Evolutionary conservation across 2,329 filamentous ascomycete species (phyloP).

Genomic region (Thelonectria olida): DNA sequence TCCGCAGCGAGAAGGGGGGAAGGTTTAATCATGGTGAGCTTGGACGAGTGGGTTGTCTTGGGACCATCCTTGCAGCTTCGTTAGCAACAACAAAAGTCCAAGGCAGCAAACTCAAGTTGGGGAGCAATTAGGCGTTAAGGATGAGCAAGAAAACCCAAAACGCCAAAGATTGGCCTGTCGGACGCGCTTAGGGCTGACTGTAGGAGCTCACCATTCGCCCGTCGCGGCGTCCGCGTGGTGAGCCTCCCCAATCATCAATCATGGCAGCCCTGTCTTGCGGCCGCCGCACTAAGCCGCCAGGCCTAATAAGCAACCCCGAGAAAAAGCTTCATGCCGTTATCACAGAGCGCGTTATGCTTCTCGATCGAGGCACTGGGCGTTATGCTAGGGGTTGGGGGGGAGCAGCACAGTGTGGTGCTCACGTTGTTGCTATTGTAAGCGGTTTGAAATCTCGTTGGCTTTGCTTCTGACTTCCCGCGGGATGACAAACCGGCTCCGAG

Average conservation of each 20-base stretch:
- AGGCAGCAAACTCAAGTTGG: not conserved
- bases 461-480: slow-evolving; percentile 2
- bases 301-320: no score
- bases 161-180: not conserved
- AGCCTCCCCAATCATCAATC: not conserved
- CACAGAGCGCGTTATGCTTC: not conserved
- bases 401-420: not conserved
- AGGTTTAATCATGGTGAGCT: no score
- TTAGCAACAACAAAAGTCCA: no score
- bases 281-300: not conserved
- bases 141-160: not conserved
- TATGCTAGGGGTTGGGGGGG: slow-evolving; percentile 11
- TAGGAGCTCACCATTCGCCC: slow-evolving; percentile 11
- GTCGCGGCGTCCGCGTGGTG: not conserved
- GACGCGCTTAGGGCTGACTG: slow-evolving; percentile 33
- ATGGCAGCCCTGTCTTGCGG: not conserved
- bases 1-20: no score
- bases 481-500: slow-evolving; percentile 32
- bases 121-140: not conserved
- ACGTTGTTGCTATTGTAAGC: slow-evolving; percentile 36
- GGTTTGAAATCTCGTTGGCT: slow-evolving; percentile 26
- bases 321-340: slow-evolving; percentile 17
- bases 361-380: not conserved
- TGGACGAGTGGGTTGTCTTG: no score
- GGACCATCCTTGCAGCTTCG: no score